Evolutionary conservation across 2,329 filamentous ascomycete genomes (phyloP).

Genomic region (Fusarium circinatum): DNA sequence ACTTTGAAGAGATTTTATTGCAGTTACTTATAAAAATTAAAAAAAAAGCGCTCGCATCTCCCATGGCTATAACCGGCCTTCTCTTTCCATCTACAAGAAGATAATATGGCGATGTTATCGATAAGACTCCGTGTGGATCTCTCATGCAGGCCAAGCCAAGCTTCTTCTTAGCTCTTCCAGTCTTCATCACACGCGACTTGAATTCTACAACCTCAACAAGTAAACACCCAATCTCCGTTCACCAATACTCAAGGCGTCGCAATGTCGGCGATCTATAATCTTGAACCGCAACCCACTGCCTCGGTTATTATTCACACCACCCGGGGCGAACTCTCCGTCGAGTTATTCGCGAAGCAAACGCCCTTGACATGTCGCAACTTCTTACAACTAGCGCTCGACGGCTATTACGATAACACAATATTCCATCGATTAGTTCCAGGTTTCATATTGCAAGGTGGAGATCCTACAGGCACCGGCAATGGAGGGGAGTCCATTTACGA

Average conservation of each 20-base stretch:
- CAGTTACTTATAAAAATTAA: not conserved
- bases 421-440: slow-evolving; percentile 94
- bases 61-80: not conserved
- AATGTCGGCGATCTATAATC: slow-evolving; percentile 94
- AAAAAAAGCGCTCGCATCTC: not conserved
- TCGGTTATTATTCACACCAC: slow-evolving; percentile 93
- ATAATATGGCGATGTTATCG: slow-evolving; percentile 10
- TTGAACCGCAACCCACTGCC: slow-evolving; percentile 92
- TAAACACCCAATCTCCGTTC: not conserved
- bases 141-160: slow-evolving; percentile 14
- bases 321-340: slow-evolving; percentile 86
- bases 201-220: slow-evolving; percentile 1
- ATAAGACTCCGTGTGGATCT: slow-evolving; percentile 22
- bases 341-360: slow-evolving; percentile 94
- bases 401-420: slow-evolving; percentile 92
- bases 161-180: slow-evolving; percentile 15
- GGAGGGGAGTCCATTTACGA: slow-evolving; percentile 94
- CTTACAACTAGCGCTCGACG: slow-evolving; percentile 91
- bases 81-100: not conserved
- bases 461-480: slow-evolving; percentile 90
- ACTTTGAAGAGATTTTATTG: not conserved
- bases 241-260: not conserved
- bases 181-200: slow-evolving; percentile 16
- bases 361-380: slow-evolving; percentile 95
- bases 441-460: slow-evolving; percentile 94